Base-by-base conservation (phyloP, 2,329 filamentous ascomycete genomes). In the Cladophialophora psammophila region DNA sequence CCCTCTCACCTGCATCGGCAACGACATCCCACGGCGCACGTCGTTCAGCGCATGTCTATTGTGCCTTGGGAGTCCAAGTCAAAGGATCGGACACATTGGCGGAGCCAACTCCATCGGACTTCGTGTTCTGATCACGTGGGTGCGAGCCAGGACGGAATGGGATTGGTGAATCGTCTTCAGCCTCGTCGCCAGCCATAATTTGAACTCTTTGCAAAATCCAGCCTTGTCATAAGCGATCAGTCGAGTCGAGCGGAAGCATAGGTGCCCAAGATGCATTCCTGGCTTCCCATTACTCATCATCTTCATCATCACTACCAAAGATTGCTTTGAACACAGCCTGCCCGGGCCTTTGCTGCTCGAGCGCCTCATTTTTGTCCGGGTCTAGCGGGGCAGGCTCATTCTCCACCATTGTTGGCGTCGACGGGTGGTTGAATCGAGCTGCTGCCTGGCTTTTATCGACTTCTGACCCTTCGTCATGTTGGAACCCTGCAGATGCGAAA, bases 261-360 rank as follows among this genome's bases (percentile, higher is more conserved):
- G 10, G 12, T 50, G 9, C 26, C 45, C 26, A 3, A 26, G 5
- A 50, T 26, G 13, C 18, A 26, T 50, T 50, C 20, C 20, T 48
- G 18, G 20, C 2, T 12, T 40, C 7, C n/a, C 42, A 20, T 10
- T 26, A 13, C 58, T 66, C 79, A 35, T 87, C 81, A 64, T 92
- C 90, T 72, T 92, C 91, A 71, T 91, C 90, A 74, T 91, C 91
- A 76, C 93, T 92, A 5, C 94, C 94, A 85, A 98, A 98, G 35
- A 98, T 93, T n/a, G 93, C 92, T 72, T 88, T 92, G 74, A 97
- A 93, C 0, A 97, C 89, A 52, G 91, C 91, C 57, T 94, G 92
- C 15, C 90, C 89, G 0, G 93, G 91, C 62, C 88, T 85, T 73
- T 88, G 84, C 0, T 86, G 89, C 75, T 96, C 91, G 9, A 96